Conservation (phyloP, 768 basidiomycete species). For the Tulasnella sp. region DNA sequence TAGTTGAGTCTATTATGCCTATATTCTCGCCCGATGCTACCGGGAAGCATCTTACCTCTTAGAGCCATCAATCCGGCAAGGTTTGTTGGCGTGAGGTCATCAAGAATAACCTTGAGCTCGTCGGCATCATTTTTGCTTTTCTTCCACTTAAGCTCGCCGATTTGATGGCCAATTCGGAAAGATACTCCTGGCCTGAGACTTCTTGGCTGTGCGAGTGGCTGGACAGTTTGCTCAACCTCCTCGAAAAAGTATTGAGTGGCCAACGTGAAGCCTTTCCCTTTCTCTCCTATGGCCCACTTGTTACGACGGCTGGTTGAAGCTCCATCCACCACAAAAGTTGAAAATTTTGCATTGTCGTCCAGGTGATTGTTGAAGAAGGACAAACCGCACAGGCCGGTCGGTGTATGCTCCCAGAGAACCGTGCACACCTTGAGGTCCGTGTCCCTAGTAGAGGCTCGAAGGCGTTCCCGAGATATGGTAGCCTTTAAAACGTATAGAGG, state of each 20-base stretch:
- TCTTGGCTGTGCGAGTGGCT: slow-evolving; percentile 6
- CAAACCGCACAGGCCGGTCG: neutral
- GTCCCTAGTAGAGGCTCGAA: neutral
- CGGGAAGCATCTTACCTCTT: neutral
- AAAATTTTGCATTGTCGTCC: slow-evolving; percentile 21
- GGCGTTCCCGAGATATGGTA: neutral
- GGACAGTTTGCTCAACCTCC: neutral
- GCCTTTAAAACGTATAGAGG: neutral
- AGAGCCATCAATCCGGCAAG: neutral
- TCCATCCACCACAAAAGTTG: slow-evolving; percentile 27
- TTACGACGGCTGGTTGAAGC: slow-evolving; percentile 24
- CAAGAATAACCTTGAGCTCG: neutral
- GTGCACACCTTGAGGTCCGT: neutral
- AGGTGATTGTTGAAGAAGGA: neutral
- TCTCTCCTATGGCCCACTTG: slow-evolving; percentile 25
- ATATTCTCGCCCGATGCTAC: no score
- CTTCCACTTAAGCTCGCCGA: slow-evolving; percentile 23
- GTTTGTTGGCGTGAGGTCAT: neutral
- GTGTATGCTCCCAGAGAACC: neutral
- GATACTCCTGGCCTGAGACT: neutral
- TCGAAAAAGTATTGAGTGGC: slow-evolving; percentile 24
- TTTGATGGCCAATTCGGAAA: slow-evolving; percentile 23
- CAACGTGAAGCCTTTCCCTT: slow-evolving; percentile 23
- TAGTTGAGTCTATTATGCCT: no score
- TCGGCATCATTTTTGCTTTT: slow-evolving; percentile 6